Evolutionary conservation across 208 protist genomes (phyloP).

Genomic region (Leishmania martiniquensis): DNA sequence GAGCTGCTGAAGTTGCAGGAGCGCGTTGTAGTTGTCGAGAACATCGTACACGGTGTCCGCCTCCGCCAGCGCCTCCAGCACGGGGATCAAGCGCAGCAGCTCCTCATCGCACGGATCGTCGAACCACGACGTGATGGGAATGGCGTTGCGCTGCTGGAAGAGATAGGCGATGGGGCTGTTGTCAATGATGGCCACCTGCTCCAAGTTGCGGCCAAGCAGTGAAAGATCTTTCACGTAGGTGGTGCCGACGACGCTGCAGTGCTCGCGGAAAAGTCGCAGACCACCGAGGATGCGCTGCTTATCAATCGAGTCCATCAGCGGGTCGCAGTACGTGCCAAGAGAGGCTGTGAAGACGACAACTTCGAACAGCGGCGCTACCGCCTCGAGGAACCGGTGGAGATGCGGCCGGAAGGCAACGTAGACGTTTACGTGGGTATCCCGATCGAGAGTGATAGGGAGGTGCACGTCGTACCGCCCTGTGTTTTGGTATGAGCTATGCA

Average conservation of each 20-base stretch:
- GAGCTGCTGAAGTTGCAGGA: conserved; percentile 68
- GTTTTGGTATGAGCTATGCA: conserved; percentile 84
- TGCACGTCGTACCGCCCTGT: conserved; percentile 66
- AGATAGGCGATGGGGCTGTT: conserved; percentile 93
- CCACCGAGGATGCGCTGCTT: conserved; percentile 53
- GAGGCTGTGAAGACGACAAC: conserved; percentile 91
- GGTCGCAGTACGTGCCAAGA: conserved; percentile 80
- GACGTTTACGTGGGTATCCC: conserved; percentile 62
- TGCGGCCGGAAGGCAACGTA: conserved; percentile 86
- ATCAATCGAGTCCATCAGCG: conserved; percentile 82
- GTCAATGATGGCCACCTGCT: conserved; percentile 82
- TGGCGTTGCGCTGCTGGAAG: conserved; percentile 91
- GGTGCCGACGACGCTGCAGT: conserved; percentile 82
- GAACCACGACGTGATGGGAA: conserved; percentile 91
- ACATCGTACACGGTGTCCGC: conserved; percentile 78
- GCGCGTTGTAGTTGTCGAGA: conserved; percentile 83
- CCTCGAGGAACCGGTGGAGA: conserved; percentile 79
- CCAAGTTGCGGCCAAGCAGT: conserved; percentile 77
- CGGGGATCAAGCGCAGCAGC: conserved; percentile 68
- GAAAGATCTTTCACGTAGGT: conserved; percentile 92
- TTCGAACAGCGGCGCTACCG: conserved; percentile 79
- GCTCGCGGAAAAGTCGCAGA: conserved; percentile 80
- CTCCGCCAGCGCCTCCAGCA: conserved; percentile 75
- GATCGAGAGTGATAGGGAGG: conserved; percentile 64
- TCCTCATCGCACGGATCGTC: conserved; percentile 77